Conservation (phyloP, 805 yeast species). For the Phaffomyces thermotolerans region DNA sequence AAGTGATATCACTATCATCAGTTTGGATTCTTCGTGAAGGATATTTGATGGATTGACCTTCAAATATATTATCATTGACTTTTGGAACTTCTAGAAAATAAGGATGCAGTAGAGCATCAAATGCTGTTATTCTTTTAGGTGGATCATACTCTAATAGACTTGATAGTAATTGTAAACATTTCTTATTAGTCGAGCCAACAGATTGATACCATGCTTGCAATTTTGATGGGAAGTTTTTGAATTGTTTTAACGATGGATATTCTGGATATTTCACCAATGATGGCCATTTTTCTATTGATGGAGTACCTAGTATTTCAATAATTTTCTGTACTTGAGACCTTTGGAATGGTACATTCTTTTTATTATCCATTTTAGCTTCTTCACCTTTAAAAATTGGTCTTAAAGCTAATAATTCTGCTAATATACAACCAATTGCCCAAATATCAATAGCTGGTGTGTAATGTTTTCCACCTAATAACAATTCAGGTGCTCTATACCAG, state of each 20-base stretch:
- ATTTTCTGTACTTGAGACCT: constrained; percentile 87
- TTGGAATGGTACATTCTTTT: constrained; percentile 90
- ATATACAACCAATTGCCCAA: constrained; percentile 95
- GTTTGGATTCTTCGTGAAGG: constrained; percentile 84
- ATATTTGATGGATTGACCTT: constrained; percentile 62
- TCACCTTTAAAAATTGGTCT: constrained; percentile 97
- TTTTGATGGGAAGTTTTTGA: constrained; percentile 55
- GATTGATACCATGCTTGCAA: constrained; percentile 81
- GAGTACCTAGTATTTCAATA: constrained; percentile 89
- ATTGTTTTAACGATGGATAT: constrained; percentile 52
- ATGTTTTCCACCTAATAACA: constrained; percentile 84
- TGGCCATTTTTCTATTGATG: constrained; percentile 74
- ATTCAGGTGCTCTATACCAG: constrained; percentile 94
- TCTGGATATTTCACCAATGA: constrained; percentile 78
- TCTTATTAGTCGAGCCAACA: constrained; percentile 66
- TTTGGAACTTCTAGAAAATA: constrained; percentile 69
- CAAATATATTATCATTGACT: constrained; percentile 73
- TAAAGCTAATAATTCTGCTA: constrained; percentile 83
- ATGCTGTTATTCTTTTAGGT: constrained; percentile 67
- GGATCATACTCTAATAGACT: constrained; percentile 81
- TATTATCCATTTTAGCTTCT: constrained; percentile 92
- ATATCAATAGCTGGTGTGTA: constrained; percentile 88
- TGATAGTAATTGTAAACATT: constrained; percentile 58
- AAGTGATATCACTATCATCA: constrained; percentile 73
- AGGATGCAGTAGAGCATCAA: constrained; percentile 64